Evolutionary conservation across 495 filamentous ascomycete species (phyloP).

Genomic region (Trypethelium eluteriae): DNA sequence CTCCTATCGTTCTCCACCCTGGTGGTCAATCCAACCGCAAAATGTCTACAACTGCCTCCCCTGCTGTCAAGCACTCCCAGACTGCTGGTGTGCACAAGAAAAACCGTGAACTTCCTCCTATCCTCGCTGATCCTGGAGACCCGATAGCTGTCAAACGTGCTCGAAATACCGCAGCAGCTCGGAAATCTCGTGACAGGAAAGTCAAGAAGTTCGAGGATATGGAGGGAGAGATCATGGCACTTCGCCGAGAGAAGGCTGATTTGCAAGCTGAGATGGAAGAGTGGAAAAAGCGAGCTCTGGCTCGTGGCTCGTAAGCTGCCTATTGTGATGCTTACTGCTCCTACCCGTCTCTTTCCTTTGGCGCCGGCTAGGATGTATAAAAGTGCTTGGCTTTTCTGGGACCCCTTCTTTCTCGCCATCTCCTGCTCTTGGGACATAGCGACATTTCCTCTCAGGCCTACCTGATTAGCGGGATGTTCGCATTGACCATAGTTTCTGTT

Average conservation of each 20-base stretch:
- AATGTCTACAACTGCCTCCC: conserved; percentile 26
- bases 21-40: conserved; percentile 25
- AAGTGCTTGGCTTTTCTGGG: background rate
- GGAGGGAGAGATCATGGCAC: conserved; percentile 44
- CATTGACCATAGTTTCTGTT: conserved; percentile 15
- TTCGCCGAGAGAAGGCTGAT: conserved; percentile 7
- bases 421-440: conserved; percentile 14
- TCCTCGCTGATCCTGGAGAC: conserved; percentile 66
- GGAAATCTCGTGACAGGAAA: conserved; percentile 86
- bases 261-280: conserved; percentile 46
- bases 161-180: conserved; percentile 88
- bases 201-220: conserved; percentile 59
- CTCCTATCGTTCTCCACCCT: conserved; percentile 24
- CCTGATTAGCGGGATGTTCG: conserved; percentile 8
- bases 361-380: background rate
- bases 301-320: conserved; percentile 6
- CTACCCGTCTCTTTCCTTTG: conserved; percentile 15
- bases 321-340: background rate
- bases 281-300: conserved; percentile 38
- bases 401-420: background rate
- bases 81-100: conserved; percentile 64
- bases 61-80: conserved; percentile 52
- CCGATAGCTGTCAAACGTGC: conserved; percentile 79
- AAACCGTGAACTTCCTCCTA: conserved; percentile 62
- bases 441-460: conserved; percentile 13